These are phyloP conservation scores for Pseudomicrostroma phylloplanum DNA, from an alignment of 1,284 basidiomycete genomes.

Conservation along the genomic window DNA sequence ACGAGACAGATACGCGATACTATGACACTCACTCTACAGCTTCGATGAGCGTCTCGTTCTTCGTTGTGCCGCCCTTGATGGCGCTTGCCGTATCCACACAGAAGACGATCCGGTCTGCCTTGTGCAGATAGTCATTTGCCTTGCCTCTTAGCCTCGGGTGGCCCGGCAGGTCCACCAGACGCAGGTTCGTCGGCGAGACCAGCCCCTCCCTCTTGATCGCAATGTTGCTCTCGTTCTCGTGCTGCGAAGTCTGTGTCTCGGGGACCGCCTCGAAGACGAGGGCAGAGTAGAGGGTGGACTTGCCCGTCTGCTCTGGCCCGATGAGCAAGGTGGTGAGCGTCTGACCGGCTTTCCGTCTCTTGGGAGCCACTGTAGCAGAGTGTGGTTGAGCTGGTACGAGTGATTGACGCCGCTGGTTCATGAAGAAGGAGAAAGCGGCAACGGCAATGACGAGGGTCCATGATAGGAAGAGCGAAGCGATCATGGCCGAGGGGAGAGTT, in stretches of 20 bases:
- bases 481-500: slow-evolving; percentile 16
- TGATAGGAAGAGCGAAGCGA: slow-evolving; percentile 26
- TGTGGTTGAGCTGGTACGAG: not conserved
- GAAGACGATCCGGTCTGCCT: slow-evolving; percentile 40
- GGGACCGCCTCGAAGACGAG: slow-evolving; percentile 36
- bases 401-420: not conserved
- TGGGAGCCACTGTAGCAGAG: slow-evolving; percentile 8
- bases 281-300: slow-evolving; percentile 39
- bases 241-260: slow-evolving; percentile 32
- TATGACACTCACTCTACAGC: slow-evolving; percentile 22
- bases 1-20: not conserved
- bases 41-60: slow-evolving; percentile 24
- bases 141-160: slow-evolving; percentile 36
- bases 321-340: slow-evolving; percentile 33
- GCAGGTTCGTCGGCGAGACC: slow-evolving; percentile 8
- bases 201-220: slow-evolving; percentile 7
- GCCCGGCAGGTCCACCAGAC: slow-evolving; percentile 39
- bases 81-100: slow-evolving; percentile 44
- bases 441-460: slow-evolving; percentile 25
- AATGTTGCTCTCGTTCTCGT: slow-evolving; percentile 19
- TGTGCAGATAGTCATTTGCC: slow-evolving; percentile 25
- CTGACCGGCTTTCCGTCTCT: slow-evolving; percentile 18
- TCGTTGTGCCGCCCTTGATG: slow-evolving; percentile 23
- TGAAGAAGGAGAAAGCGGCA: not conserved
- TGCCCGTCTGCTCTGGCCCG: slow-evolving; percentile 36